Conservation (phyloP, 2,329 filamentous ascomycete genomes). For the Thermothelomyces thermophilus region DNA sequence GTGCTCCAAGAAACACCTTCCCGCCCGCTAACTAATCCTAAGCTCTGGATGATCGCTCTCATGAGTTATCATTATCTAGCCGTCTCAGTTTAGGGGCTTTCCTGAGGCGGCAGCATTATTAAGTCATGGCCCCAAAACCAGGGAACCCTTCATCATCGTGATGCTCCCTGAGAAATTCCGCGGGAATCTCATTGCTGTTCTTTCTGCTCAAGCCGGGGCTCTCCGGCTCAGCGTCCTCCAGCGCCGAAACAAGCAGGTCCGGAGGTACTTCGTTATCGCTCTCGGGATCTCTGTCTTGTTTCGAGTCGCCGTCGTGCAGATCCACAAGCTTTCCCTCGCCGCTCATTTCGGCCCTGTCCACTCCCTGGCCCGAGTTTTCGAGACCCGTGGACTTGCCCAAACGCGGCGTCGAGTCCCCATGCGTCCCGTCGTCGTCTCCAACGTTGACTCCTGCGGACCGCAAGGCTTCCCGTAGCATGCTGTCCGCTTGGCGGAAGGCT, state of each 20-base stretch:
- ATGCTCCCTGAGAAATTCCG: conserved; percentile 46
- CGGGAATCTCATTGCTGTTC: conserved; percentile 41
- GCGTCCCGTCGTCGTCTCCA: conserved; percentile 5
- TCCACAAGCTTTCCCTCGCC: conserved; percentile 29
- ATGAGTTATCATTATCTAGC: no score
- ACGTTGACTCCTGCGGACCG: conserved; percentile 27
- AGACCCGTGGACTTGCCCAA: conserved; percentile 18
- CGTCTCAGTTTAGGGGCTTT: no score
- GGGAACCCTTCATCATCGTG: not conserved
- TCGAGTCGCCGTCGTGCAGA: conserved; percentile 27
- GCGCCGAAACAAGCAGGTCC: conserved; percentile 46
- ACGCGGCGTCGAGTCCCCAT: conserved; percentile 19
- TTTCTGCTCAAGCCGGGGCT: conserved; percentile 13
- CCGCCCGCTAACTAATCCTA: no score
- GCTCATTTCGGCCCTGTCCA: not conserved
- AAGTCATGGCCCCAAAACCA: not conserved
- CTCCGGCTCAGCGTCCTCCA: conserved; percentile 9
- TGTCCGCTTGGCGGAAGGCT: conserved; percentile 30
- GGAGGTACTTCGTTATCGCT: conserved; percentile 42
- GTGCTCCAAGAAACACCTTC: no score
- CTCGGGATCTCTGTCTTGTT: conserved; percentile 18
- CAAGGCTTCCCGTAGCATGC: conserved; percentile 28
- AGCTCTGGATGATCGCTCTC: no score
- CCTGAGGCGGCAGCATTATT: not conserved
- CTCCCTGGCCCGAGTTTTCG: not conserved